These are phyloP conservation scores for Sarocladium strictum DNA, from an alignment of 2,329 filamentous ascomycete genomes.

Conservation along the genomic window DNA sequence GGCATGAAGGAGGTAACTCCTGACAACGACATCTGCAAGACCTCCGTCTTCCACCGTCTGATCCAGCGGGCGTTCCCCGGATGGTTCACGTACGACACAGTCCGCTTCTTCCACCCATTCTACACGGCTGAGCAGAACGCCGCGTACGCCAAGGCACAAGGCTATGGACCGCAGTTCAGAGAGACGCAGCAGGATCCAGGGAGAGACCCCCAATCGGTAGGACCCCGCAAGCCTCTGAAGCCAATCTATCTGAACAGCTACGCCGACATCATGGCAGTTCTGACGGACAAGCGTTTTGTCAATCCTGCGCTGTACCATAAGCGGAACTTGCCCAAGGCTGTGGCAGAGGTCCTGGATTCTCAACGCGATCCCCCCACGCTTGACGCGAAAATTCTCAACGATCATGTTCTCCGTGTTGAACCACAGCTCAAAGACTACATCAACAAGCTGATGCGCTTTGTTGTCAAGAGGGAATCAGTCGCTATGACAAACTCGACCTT, in stretches of 20 bases:
- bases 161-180: neutral
- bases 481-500: conserved; percentile 11
- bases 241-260: neutral
- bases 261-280: neutral
- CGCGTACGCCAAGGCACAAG: conserved; percentile 24
- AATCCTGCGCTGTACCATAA: neutral
- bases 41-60: conserved; percentile 40
- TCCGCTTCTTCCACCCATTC: conserved; percentile 39
- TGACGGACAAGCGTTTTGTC: neutral
- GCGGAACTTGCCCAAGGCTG: neutral
- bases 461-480: conserved; percentile 14
- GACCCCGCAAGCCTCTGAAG: neutral
- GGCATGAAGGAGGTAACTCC: conserved; percentile 31
- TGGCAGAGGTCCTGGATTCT: neutral
- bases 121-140: conserved; percentile 36
- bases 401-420: neutral
- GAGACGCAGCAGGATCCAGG: neutral
- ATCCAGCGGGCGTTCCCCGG: conserved; percentile 38
- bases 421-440: conserved; percentile 10
- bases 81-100: conserved; percentile 36
- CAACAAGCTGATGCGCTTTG: conserved; percentile 11
- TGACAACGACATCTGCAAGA: conserved; percentile 31
- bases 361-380: neutral
- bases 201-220: neutral
- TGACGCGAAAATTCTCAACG: neutral